Evolutionary conservation across 805 yeast genomes (phyloP).

Genomic region (Saccharomyces cerevisiae): DNA sequence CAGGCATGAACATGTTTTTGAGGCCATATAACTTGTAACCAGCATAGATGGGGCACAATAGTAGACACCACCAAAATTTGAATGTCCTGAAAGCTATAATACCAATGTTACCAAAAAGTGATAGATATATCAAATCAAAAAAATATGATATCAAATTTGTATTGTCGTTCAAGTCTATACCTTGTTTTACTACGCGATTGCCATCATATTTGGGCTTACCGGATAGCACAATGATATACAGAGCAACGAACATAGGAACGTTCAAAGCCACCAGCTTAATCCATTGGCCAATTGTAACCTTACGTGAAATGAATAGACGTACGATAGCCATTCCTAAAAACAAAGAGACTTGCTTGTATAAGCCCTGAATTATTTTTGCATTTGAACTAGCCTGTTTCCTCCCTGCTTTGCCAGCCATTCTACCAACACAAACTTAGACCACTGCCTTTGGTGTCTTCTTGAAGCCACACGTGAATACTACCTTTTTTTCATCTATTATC

Average conservation of each 20-base stretch:
- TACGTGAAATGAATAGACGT: constrained; percentile 31
- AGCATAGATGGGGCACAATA: constrained; percentile 33
- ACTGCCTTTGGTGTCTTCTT: constrained; percentile 3
- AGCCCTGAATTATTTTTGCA: constrained; percentile 12
- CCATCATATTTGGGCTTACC: constrained; percentile 42
- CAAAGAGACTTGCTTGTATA: constrained; percentile 23
- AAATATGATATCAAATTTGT: constrained; percentile 46
- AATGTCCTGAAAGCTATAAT: constrained; percentile 39
- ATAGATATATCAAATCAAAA: constrained; percentile 47
- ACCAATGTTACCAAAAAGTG: constrained; percentile 41
- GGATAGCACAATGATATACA: constrained; percentile 39
- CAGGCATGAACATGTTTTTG: constrained; percentile 10
- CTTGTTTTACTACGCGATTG: constrained; percentile 28
- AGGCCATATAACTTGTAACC: constrained; percentile 37
- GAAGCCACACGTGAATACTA: neutral
- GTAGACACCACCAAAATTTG: constrained; percentile 39
- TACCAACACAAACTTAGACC: neutral
- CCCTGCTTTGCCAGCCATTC: constrained; percentile 51
- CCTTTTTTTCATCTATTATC: neutral
- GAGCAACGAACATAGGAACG: constrained; percentile 31
- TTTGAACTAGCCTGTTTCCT: constrained; percentile 42
- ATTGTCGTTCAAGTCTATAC: constrained; percentile 39
- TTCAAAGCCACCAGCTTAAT: constrained; percentile 21
- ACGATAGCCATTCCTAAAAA: constrained; percentile 26
- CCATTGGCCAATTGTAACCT: constrained; percentile 5